These are phyloP conservation scores for Aspergillus ruber DNA, from an alignment of 2,329 filamentous ascomycete genomes.

Conservation along the genomic window DNA sequence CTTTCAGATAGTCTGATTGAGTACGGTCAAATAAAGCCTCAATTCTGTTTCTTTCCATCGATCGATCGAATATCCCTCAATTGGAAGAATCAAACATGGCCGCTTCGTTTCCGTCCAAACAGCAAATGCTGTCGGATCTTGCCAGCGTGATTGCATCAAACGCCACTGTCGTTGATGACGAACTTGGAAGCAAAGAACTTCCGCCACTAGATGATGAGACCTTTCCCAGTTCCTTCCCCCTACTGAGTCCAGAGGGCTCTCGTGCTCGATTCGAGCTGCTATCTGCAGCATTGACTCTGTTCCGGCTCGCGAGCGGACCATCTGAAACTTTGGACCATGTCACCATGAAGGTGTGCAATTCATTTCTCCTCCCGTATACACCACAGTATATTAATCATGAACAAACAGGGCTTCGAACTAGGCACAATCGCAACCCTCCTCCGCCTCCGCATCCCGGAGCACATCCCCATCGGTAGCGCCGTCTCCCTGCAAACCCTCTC, in stretches of 20 bases:
- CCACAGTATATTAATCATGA: background rate
- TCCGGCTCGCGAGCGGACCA: background rate
- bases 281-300: background rate
- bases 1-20: too few species aligned
- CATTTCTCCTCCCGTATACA: too few species aligned
- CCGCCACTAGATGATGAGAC: background rate
- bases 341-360: background rate
- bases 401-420: background rate
- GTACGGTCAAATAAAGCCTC: too few species aligned
- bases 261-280: background rate
- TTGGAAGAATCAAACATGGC: background rate
- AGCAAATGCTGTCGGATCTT: background rate
- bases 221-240: background rate
- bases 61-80: background rate
- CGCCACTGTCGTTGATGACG: background rate
- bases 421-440: background rate
- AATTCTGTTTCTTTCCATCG: background rate
- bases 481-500: background rate
- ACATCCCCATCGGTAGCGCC: background rate
- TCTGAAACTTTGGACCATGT: background rate
- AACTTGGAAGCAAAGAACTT: background rate
- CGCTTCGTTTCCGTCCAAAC: background rate
- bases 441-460: background rate
- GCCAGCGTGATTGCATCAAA: slow-evolving; percentile 1
- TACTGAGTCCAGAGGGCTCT: background rate